phyloP scores from a whole-genome alignment of 805 yeast genomes.

The Suhomyces sp. region DNA sequence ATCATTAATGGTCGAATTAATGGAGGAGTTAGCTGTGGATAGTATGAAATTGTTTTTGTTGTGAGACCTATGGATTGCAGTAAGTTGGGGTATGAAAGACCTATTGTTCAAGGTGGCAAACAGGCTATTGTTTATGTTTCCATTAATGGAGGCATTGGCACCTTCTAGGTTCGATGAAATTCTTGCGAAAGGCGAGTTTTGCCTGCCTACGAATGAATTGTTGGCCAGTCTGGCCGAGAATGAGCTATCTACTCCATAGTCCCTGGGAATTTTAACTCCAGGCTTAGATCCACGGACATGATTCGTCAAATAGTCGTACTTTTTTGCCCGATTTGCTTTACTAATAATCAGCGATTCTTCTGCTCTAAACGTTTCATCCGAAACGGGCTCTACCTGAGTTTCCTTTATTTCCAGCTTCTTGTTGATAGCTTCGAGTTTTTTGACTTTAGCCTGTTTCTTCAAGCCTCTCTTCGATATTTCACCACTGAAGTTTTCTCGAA shows the following conservation, averaged over 20 bases:
- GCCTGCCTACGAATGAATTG: not conserved
- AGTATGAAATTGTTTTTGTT: slow-evolving; percentile 5
- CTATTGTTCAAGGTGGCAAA: slow-evolving; percentile 2
- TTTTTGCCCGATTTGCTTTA: slow-evolving; percentile 27
- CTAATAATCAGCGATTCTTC: slow-evolving; percentile 24
- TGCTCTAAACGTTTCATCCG: slow-evolving; percentile 12
- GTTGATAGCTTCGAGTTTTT: slow-evolving; percentile 7
- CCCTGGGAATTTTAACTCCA: not conserved
- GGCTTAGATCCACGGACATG: slow-evolving; percentile 16
- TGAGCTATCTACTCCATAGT: not conserved
- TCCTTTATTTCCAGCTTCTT: slow-evolving; percentile 6
- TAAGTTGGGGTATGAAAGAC: slow-evolving; percentile 11
- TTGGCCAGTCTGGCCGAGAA: not conserved
- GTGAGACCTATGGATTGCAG: slow-evolving; percentile 4
- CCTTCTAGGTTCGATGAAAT: not conserved
- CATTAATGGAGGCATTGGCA: not conserved
- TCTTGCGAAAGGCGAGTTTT: not conserved
- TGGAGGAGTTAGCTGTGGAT: slow-evolving; percentile 18
- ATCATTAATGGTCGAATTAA: slow-evolving; percentile 19
- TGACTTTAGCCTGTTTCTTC: slow-evolving; percentile 16
- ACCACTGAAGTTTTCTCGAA: slow-evolving; percentile 25
- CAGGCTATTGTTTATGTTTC: not conserved
- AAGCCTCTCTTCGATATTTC: slow-evolving; percentile 29
- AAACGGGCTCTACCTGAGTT: not conserved
- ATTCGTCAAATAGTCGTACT: slow-evolving; percentile 31